Conservation (phyloP, 805 yeast genomes). For the Blastobotrys peoriensis region DNA sequence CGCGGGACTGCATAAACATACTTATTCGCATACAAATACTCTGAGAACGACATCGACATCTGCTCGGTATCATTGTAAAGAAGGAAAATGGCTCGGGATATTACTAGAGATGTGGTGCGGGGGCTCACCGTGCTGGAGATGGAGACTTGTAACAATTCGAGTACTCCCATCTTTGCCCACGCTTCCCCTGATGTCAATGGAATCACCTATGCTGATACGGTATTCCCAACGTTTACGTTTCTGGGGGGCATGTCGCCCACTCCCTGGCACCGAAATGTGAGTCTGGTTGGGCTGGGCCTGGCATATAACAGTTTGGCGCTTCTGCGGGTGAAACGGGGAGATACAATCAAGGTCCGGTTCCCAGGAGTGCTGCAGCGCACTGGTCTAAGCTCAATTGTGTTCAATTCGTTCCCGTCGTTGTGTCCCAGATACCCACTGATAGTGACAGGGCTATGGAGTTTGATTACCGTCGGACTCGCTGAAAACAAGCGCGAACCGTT, state of each 20-base stretch:
- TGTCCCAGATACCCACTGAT: constrained; percentile 18
- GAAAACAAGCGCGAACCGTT: constrained; percentile 25
- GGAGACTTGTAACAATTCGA: constrained; percentile 23
- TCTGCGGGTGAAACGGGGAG: constrained; percentile 6
- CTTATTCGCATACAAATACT: too few relatives aligned
- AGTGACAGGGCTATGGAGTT: constrained; percentile 26
- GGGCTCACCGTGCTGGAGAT: constrained; percentile 28
- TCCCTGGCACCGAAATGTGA: constrained; percentile 15
- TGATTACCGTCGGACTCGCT: constrained; percentile 24
- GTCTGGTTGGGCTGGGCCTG: constrained; percentile 26
- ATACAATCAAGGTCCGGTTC: constrained; percentile 16
- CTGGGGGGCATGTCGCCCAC: constrained; percentile 25
- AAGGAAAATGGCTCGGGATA: constrained; percentile 25
- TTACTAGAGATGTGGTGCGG: constrained; percentile 24
- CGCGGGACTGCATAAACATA: too few relatives aligned
- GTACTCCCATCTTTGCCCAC: constrained; percentile 16
- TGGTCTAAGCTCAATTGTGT: constrained; percentile 24
- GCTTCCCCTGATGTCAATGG: constrained; percentile 20
- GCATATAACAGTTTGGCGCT: constrained; percentile 22
- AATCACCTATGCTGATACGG: constrained; percentile 27
- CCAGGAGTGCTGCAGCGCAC: constrained; percentile 29
- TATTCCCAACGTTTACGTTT: constrained; percentile 28
- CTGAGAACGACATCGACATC: too few relatives aligned
- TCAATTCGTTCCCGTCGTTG: constrained; percentile 9
- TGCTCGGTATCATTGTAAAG: too few relatives aligned